Conservation (phyloP, 2,329 filamentous ascomycete species). For the Alternaria angustiovoidea region DNA sequence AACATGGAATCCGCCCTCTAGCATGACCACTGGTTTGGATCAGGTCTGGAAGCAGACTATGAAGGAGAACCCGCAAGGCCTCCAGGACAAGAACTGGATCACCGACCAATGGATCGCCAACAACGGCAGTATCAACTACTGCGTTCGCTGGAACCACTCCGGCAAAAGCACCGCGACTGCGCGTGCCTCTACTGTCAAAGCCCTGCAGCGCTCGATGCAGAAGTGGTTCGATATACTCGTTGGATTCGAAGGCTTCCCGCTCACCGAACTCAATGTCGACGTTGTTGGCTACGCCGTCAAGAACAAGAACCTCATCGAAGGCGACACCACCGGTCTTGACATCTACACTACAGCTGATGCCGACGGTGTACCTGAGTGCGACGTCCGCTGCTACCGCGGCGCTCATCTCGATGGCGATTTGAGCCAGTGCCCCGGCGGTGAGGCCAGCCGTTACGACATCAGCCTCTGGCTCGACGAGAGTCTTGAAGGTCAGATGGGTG, state of each 20-base stretch:
- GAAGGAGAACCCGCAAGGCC: slow-evolving; percentile 32
- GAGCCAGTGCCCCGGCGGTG: slow-evolving; percentile 51
- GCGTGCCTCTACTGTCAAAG: slow-evolving; percentile 49
- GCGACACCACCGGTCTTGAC: slow-evolving; percentile 46
- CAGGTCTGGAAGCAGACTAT: slow-evolving; percentile 38
- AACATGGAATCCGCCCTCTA: slow-evolving; percentile 33
- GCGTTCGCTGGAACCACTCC: slow-evolving; percentile 57
- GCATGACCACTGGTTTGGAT: slow-evolving; percentile 34
- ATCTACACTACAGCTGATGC: slow-evolving; percentile 55
- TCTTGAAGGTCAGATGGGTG: slow-evolving; percentile 47
- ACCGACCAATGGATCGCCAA: slow-evolving; percentile 39
- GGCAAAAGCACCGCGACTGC: slow-evolving; percentile 50
- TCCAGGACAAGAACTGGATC: slow-evolving; percentile 42
- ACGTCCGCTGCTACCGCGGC: slow-evolving; percentile 53
- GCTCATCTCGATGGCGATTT: slow-evolving; percentile 56
- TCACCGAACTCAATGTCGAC: slow-evolving; percentile 49
- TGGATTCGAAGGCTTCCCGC: slow-evolving; percentile 58
- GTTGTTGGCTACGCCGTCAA: slow-evolving; percentile 57
- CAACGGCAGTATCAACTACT: slow-evolving; percentile 52
- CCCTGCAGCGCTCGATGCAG: slow-evolving; percentile 48
- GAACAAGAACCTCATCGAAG: slow-evolving; percentile 49
- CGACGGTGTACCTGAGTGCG: slow-evolving; percentile 55
- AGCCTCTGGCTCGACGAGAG: slow-evolving; percentile 58
- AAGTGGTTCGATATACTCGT: slow-evolving; percentile 57
- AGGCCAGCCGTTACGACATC: slow-evolving; percentile 50